A percentile compares a stretch with the other conserved stretches of the same genome.
These are phyloP conservation scores for Schizothecium vesticola DNA, from an alignment of 495 filamentous ascomycete species.

Conservation along the genomic window DNA sequence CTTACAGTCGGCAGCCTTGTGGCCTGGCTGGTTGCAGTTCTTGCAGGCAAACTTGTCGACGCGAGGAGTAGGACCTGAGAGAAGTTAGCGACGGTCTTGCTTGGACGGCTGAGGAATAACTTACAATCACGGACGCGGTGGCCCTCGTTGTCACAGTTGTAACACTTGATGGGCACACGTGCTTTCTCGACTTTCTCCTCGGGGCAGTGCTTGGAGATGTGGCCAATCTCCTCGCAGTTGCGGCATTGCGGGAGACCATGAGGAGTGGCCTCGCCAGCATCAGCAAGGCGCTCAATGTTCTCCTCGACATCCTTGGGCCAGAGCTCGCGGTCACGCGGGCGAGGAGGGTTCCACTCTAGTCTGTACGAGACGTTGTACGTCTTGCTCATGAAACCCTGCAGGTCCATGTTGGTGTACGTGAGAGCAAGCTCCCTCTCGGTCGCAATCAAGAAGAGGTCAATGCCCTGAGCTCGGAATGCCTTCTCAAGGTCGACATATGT, in stretches of 20 bases:
- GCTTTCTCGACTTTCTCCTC: slow-evolving; percentile 53
- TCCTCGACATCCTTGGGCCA: slow-evolving; percentile 65
- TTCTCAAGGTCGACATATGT: slow-evolving; percentile 69
- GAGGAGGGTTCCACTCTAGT: slow-evolving; percentile 56
- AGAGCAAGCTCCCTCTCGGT: slow-evolving; percentile 56
- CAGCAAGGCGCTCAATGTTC: slow-evolving; percentile 65
- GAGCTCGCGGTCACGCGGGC: slow-evolving; percentile 50
- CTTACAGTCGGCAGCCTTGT: slow-evolving; percentile 39
- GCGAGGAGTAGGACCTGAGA: slow-evolving; percentile 44
- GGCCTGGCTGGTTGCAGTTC: slow-evolving; percentile 64
- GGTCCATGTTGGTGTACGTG: slow-evolving; percentile 70
- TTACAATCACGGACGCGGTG: slow-evolving; percentile 68
- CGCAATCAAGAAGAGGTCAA: slow-evolving; percentile 70
- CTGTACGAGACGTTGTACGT: slow-evolving; percentile 70
- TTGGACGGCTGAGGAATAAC: slow-evolving; percentile 16
- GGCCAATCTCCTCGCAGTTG: slow-evolving; percentile 72
- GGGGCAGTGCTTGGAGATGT: slow-evolving; percentile 59
- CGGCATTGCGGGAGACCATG: slow-evolving; percentile 61
- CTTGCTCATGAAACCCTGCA: slow-evolving; percentile 73
- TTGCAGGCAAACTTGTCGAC: slow-evolving; percentile 63
- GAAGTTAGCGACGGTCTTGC: slow-evolving; percentile 23
- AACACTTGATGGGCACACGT: slow-evolving; percentile 58
- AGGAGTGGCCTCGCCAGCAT: slow-evolving; percentile 67
- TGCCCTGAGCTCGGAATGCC: slow-evolving; percentile 59
- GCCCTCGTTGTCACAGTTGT: slow-evolving; percentile 64